Evolutionary conservation across 2,329 filamentous ascomycete genomes (phyloP).

Genomic region (Coleophoma crateriformis): DNA sequence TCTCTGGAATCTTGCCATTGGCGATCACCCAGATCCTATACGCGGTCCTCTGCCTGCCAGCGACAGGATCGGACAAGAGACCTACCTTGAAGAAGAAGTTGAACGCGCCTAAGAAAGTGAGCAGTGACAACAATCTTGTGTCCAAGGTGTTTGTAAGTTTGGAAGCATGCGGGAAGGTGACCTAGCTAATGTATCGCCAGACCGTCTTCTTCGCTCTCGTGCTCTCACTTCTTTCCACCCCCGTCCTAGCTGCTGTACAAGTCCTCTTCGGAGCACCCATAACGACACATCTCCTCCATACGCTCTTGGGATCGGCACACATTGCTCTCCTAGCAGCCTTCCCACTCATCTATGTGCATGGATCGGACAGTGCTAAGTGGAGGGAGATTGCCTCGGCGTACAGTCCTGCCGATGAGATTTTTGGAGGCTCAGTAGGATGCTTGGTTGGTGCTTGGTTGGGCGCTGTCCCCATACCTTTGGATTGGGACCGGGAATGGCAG

Average conservation of each 20-base stretch:
- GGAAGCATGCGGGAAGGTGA: too few relatives aligned
- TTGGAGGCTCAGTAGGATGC: constrained; percentile 75
- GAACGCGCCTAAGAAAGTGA: constrained; percentile 8
- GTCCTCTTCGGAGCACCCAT: constrained; percentile 90
- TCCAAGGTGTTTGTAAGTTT: too few relatives aligned
- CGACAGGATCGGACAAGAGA: constrained; percentile 44
- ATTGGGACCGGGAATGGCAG: constrained; percentile 99
- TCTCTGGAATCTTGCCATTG: constrained; percentile 55
- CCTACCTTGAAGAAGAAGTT: constrained; percentile 44
- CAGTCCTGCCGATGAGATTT: constrained; percentile 75
- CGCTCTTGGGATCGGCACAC: constrained; percentile 74
- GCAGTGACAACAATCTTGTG: constrained; percentile 15
- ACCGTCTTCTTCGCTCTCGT: constrained; percentile 66
- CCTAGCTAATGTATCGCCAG: constrained; percentile 32
- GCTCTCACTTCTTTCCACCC: constrained; percentile 40
- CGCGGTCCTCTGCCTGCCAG: constrained; percentile 57
- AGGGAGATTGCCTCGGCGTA: constrained; percentile 60
- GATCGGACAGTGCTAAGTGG: constrained; percentile 70
- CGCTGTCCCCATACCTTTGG: constrained; percentile 89
- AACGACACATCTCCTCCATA: constrained; percentile 74
- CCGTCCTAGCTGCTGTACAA: constrained; percentile 48
- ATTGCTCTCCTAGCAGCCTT: constrained; percentile 73
- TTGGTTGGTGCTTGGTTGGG: constrained; percentile 85
- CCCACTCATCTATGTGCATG: constrained; percentile 80
- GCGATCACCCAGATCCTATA: constrained; percentile 60